phyloP scores from a whole-genome alignment of 2,329 filamentous ascomycete species.

The Mycogone perniciosa region DNA sequence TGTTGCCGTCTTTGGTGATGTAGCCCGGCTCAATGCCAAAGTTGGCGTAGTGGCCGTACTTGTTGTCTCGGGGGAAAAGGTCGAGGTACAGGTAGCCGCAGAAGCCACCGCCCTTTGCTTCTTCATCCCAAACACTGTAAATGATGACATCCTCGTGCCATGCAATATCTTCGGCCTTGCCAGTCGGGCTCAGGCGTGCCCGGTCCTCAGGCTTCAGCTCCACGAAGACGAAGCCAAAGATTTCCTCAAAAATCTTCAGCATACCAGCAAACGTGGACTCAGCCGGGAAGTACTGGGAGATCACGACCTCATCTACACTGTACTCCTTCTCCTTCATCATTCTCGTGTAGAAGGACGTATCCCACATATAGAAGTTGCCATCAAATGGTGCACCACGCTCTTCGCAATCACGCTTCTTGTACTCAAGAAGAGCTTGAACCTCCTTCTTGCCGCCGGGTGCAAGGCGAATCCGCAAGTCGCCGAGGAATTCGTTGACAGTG shows the following conservation, averaged over 20 bases:
- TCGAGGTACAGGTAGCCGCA: conserved; percentile 81
- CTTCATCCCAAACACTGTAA: conserved; percentile 78
- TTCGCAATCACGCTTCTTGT: conserved; percentile 66
- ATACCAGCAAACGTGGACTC: conserved; percentile 67
- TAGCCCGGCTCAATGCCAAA: conserved; percentile 74
- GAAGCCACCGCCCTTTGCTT: conserved; percentile 62
- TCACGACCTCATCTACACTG: conserved; percentile 70
- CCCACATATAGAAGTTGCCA: conserved; percentile 75
- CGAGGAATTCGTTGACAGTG: conserved; percentile 66
- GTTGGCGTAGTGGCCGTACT: conserved; percentile 81
- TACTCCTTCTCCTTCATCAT: conserved; percentile 77
- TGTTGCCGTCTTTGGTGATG: conserved; percentile 58
- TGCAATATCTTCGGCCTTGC: conserved; percentile 63
- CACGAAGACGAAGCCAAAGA: conserved; percentile 75
- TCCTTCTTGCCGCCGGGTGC: conserved; percentile 65
- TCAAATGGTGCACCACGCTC: conserved; percentile 54
- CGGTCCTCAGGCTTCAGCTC: conserved; percentile 63
- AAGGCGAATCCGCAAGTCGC: conserved; percentile 61
- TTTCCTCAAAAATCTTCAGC: conserved; percentile 75
- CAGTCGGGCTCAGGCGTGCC: conserved; percentile 56
- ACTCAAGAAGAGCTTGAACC: conserved; percentile 59
- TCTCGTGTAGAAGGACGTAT: conserved; percentile 72
- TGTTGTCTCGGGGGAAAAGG: conserved; percentile 71
- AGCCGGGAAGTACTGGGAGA: conserved; percentile 80
- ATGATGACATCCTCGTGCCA: conserved; percentile 82